phyloP scores from a whole-genome alignment of 2,329 filamentous ascomycete species.

The Hypoxylon sp. region DNA sequence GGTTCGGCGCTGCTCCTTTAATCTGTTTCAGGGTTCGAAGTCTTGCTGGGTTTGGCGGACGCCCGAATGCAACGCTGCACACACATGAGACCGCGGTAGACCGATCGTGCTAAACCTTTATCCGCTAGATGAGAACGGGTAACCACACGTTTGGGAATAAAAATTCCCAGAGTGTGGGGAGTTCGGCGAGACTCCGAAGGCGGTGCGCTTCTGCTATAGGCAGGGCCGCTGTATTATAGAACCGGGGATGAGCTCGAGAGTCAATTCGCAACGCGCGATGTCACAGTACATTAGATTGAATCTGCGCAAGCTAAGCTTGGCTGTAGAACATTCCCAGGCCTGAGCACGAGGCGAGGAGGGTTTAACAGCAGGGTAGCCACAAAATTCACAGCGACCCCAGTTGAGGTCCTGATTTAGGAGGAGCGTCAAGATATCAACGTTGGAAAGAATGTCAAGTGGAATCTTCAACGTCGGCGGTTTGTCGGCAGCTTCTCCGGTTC shows the following conservation, averaged over 20 bases:
- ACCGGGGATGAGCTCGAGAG: conserved; percentile 27
- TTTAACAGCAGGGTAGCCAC: conserved; percentile 14
- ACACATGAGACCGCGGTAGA: conserved; percentile 48
- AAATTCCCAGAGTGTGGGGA: conserved; percentile 45
- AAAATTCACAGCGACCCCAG: conserved; percentile 11
- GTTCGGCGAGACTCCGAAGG: conserved; percentile 41
- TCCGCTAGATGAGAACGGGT: conserved; percentile 52
- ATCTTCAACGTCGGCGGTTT: conserved; percentile 39
- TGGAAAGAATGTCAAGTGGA: conserved; percentile 26
- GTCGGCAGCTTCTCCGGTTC: conserved; percentile 41
- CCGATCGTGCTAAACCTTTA: conserved; percentile 53
- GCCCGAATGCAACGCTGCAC: conserved; percentile 51
- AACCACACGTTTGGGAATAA: conserved; percentile 51
- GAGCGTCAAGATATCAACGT: conserved; percentile 16
- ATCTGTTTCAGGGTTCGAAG: conserved; percentile 50
- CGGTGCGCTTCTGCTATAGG: conserved; percentile 41
- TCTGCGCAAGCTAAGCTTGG: conserved; percentile 24
- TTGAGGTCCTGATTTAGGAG: conserved; percentile 2
- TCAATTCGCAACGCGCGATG: conserved; percentile 39
- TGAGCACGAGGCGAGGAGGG: conserved; percentile 9
- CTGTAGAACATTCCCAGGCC: conserved; percentile 18
- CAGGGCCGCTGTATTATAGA: conserved; percentile 44
- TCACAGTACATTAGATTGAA: conserved; percentile 37
- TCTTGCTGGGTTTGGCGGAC: conserved; percentile 48
- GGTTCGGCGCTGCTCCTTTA: conserved; percentile 52